A percentile compares a stretch with the other conserved stretches of the same genome.
These are phyloP conservation scores for Pseudogymnoascus sp. DNA, from an alignment of 2,329 filamentous ascomycete genomes.

Conservation along the genomic window DNA sequence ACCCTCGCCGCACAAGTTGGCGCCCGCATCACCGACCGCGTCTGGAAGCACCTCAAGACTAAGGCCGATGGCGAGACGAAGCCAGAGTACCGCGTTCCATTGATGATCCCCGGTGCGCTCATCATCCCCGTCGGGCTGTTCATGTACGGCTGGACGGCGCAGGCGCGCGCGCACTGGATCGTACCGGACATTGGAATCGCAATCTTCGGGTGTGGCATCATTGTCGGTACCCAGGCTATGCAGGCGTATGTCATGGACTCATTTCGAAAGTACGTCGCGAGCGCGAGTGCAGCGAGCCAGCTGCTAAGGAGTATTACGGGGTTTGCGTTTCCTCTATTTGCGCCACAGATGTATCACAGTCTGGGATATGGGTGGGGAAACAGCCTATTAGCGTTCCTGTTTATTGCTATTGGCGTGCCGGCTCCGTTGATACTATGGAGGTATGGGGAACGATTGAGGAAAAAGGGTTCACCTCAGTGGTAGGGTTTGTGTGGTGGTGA, in stretches of 20 bases:
- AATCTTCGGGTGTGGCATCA: constrained; percentile 41
- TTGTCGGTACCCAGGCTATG: constrained; percentile 26
- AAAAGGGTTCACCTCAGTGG: constrained; percentile 31
- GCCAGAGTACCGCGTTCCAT: constrained; percentile 57
- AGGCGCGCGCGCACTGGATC: constrained; percentile 45
- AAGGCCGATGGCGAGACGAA: constrained; percentile 20
- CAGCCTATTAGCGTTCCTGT: constrained; percentile 39
- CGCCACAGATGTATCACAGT: constrained; percentile 21
- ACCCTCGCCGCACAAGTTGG: constrained; percentile 29
- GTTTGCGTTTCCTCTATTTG: constrained; percentile 36
- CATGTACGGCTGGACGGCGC: constrained; percentile 49
- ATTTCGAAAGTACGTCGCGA: constrained; percentile 25
- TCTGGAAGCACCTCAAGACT: constrained; percentile 22
- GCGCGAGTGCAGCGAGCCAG: constrained; percentile 32
- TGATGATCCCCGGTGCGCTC: constrained; percentile 44
- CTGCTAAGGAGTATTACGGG: constrained; percentile 23
- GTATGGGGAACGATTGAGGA: constrained; percentile 31
- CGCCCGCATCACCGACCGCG: constrained; percentile 27
- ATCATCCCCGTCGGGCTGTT: constrained; percentile 47
- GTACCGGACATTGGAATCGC: constrained; percentile 47
- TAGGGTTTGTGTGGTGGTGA: neutral
- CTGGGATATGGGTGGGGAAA: constrained; percentile 40
- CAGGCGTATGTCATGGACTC: constrained; percentile 46
- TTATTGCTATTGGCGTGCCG: constrained; percentile 41
- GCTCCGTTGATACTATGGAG: constrained; percentile 37